Evolutionary conservation across 305 asterid genomes (phyloP).

Genomic region (Ruellia speciosa): DNA sequence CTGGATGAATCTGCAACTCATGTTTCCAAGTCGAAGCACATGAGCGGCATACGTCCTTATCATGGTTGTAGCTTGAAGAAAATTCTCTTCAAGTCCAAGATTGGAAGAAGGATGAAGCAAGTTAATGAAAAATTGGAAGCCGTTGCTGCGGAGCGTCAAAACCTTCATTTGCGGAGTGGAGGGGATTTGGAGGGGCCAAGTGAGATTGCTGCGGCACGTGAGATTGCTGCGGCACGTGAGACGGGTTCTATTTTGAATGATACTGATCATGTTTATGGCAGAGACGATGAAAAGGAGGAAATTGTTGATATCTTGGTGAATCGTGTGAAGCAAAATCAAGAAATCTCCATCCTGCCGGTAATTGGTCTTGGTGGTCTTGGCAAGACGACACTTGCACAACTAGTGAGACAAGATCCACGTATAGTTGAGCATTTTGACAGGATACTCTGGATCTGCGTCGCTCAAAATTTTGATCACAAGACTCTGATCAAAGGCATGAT

Average conservation of each 20-base stretch:
- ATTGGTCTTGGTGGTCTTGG: slow-evolving; percentile 14
- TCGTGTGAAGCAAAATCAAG: background rate
- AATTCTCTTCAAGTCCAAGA: background rate
- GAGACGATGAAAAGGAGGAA: slow-evolving; percentile 6
- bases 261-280: slow-evolving; percentile 1
- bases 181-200: background rate
- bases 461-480: slow-evolving; percentile 10
- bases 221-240: slow-evolving; percentile 4
- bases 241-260: background rate
- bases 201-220: background rate
- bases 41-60: background rate
- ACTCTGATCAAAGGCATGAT: background rate
- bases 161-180: slow-evolving; percentile 6
- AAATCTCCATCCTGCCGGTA: slow-evolving; percentile 2
- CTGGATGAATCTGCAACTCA: background rate
- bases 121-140: slow-evolving; percentile 5
- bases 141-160: slow-evolving; percentile 1
- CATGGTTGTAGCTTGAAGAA: background rate
- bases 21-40: background rate
- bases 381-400: slow-evolving; percentile 9
- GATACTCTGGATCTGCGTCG: slow-evolving; percentile 16
- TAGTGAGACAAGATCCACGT: background rate
- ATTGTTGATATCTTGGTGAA: slow-evolving; percentile 10
- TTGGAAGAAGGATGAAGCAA: background rate
- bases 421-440: slow-evolving; percentile 2